These are phyloP conservation scores for Fraxinus velutina DNA, from an alignment of 305 asterid genomes.

Conservation along the genomic window DNA sequence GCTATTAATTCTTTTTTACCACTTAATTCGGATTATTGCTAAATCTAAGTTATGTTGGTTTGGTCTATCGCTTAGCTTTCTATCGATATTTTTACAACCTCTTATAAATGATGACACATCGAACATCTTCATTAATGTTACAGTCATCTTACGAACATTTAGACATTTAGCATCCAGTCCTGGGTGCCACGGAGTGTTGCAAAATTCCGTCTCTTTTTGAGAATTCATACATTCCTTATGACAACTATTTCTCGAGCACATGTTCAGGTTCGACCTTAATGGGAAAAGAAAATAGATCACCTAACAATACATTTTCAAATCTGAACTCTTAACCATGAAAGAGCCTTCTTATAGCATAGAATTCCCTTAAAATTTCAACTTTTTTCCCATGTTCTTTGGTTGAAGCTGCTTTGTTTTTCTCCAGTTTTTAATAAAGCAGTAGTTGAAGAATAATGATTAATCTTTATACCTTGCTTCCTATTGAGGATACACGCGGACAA, in stretches of 20 bases:
- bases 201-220: background rate
- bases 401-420: background rate
- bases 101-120: background rate
- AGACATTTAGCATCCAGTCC: background rate
- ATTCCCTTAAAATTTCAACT: background rate
- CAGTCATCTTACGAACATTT: no score
- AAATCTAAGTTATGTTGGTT: background rate
- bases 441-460: constrained; percentile 6
- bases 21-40: background rate
- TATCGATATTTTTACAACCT: background rate
- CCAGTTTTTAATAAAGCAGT: background rate
- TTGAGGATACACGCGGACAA: background rate
- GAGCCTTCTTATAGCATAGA: background rate
- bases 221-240: no score
- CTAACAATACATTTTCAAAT: no score
- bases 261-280: no score
- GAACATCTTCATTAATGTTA: background rate
- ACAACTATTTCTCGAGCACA: no score
- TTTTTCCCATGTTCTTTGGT: background rate
- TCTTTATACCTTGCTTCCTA: constrained; percentile 12
- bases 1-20: background rate
- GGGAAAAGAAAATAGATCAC: no score
- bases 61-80: background rate
- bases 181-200: background rate
- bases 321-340: background rate